Base-by-base conservation (phyloP, 2,329 filamentous ascomycete genomes). In the Fusarium sulawesiense region DNA sequence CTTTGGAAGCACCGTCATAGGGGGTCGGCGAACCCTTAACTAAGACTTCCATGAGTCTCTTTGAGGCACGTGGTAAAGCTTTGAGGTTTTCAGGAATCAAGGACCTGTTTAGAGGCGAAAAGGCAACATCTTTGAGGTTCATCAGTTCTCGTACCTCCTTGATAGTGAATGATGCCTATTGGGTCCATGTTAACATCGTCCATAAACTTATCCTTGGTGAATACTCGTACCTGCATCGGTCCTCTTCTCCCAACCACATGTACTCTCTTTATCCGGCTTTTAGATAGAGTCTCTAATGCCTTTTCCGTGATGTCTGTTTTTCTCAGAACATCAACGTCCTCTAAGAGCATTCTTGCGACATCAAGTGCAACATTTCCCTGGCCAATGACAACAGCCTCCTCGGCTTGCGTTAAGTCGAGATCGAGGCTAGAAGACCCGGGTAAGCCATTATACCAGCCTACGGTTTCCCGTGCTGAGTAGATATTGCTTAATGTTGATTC, bases 381-480 rank as follows among this genome's bases (percentile, higher is more conserved):
- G 3, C 96, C 96, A 69, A 99, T 90, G 49, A 99, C 86, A 32
- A 98, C 89, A 3, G 93, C 96, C 66, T 94, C 91, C 53, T 97
- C 93, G 1, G 92, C 92, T 12, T 85, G 83, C 1, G 89, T 87
- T 27, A 98, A 85, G 76, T 93, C 88, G 0, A 94, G 92, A n/a
- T 87, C 83, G 10, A 97, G 82, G 72, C 87, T 80, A 21, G 91
- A 87, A 76, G 92, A 92, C 73, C 97, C 92, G 0, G 96, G 96
- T 4, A 97, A 85, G 4, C 96, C 96, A 79, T 99, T 99, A 80
- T 99, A 99, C 96, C 96, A 99, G 20, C 94, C 96, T 2, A 99
- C 96, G 78, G 98, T 98, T 41, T 94, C 91, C 29, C 96, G 89
- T 4, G 96, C 96, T 10, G 94, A 97, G 77, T 94, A 91, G 20